Percentiles rank a stretch among this genome's conserved stretches.
These are phyloP conservation scores for Annulohypoxylon nitens DNA, from an alignment of 495 filamentous ascomycete species.

Conservation along the genomic window DNA sequence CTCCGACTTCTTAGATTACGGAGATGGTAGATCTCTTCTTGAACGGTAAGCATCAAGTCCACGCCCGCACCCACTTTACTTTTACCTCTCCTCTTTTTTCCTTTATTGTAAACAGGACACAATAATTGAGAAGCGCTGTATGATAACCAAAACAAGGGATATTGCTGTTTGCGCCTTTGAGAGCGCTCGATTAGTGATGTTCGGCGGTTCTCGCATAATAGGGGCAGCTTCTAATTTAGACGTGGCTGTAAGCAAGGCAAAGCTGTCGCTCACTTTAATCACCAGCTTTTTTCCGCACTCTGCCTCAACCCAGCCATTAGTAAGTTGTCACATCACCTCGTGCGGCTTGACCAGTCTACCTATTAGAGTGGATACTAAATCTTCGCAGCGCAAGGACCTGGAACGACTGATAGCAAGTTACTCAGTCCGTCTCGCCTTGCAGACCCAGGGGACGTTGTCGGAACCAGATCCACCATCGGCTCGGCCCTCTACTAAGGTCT, in stretches of 20 bases:
- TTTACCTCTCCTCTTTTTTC: no score
- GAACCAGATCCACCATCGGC: slow-evolving; percentile 41
- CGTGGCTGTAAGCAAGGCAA: slow-evolving; percentile 42
- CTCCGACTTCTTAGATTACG: slow-evolving; percentile 40
- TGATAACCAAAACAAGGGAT: slow-evolving; percentile 16
- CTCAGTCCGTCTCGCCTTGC: slow-evolving; percentile 39
- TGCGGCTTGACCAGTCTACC: neutral
- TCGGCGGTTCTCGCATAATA: slow-evolving; percentile 42
- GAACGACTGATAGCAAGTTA: slow-evolving; percentile 47
- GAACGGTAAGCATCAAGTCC: slow-evolving; percentile 24
- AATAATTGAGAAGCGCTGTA: no score
- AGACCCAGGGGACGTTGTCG: slow-evolving; percentile 37
- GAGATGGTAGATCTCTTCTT: slow-evolving; percentile 28
- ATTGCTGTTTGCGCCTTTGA: slow-evolving; percentile 50
- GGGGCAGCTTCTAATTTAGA: slow-evolving; percentile 39
- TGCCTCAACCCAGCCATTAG: slow-evolving; percentile 43
- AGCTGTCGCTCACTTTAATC: slow-evolving; percentile 42
- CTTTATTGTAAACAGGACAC: no score
- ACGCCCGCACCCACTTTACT: no score
- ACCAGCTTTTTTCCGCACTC: slow-evolving; percentile 45
- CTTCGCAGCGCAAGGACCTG: slow-evolving; percentile 35
- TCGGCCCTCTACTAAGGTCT: slow-evolving; percentile 41
- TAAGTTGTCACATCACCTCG: slow-evolving; percentile 15
- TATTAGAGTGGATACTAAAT: slow-evolving; percentile 10
- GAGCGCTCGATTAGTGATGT: slow-evolving; percentile 47